Evolutionary conservation across 2,329 filamentous ascomycete genomes (phyloP).

Genomic region (Microsporum canis): DNA sequence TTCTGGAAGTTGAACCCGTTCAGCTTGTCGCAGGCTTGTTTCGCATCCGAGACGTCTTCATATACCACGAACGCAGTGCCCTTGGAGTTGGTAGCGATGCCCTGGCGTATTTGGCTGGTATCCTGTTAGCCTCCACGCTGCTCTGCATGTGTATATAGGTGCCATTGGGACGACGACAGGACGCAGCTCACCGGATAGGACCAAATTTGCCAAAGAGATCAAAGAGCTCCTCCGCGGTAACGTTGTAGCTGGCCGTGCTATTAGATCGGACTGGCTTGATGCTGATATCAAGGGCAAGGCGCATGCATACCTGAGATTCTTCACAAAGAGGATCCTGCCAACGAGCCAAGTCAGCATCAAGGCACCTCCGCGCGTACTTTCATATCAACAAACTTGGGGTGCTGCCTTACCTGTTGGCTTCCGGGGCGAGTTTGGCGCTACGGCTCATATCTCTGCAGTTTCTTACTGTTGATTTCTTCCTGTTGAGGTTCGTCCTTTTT

Average conservation of each 20-base stretch:
- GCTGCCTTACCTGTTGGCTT: conserved; percentile 83
- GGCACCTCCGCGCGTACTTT: not conserved
- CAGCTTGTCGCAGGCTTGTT: conserved; percentile 97
- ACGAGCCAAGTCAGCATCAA: conserved; percentile 1
- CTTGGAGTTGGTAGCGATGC: conserved; percentile 93
- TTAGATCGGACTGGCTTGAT: not conserved
- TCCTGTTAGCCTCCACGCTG: conserved; percentile 15
- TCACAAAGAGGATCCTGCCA: conserved; percentile 93
- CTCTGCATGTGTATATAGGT: not conserved
- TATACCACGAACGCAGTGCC: conserved; percentile 98
- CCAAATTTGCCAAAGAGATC: conserved; percentile 98
- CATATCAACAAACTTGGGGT: conserved; percentile 20
- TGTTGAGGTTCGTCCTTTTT: not conserved
- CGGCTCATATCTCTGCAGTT: conserved; percentile 71
- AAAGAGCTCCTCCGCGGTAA: conserved; percentile 94
- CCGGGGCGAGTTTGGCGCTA: conserved; percentile 92
- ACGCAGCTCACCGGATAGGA: conserved; percentile 64
- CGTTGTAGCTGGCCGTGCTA: conserved; percentile 72
- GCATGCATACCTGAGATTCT: conserved; percentile 78
- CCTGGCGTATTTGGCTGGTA: conserved; percentile 88
- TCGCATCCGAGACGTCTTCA: conserved; percentile 98
- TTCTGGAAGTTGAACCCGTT: conserved; percentile 99
- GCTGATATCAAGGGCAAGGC: not conserved
- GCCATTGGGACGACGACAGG: not conserved
- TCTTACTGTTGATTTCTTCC: not conserved